Percentiles rank a stretch among this genome's conserved stretches.
phyloP scores from a whole-genome alignment of 2,329 filamentous ascomycete species.

The Pleoardoris graminearum region DNA sequence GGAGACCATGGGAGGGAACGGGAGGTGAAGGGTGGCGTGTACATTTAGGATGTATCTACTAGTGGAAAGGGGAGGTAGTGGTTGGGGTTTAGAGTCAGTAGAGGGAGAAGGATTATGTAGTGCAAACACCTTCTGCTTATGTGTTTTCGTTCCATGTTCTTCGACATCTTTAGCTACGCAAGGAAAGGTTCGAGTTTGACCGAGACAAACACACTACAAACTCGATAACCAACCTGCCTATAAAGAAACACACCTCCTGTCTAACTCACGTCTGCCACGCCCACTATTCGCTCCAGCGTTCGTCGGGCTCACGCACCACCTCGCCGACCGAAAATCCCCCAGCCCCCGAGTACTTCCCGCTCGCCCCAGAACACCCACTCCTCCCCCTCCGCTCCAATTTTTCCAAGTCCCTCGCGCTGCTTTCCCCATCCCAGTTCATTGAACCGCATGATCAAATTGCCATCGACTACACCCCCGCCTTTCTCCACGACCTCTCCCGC shows the following conservation, averaged over 20 bases:
- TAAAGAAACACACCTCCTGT: no score
- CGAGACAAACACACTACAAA: no score
- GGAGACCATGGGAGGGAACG: background rate
- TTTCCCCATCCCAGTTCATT: constrained; percentile 73
- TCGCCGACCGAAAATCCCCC: constrained; percentile 56
- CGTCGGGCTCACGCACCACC: no score
- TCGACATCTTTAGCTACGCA: background rate
- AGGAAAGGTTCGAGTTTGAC: background rate
- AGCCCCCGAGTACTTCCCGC: constrained; percentile 66
- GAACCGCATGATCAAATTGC: constrained; percentile 73
- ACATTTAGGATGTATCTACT: background rate
- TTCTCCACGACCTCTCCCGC: constrained; percentile 46
- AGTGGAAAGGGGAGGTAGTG: background rate
- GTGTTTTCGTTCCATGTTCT: background rate
- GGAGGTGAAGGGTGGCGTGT: background rate
- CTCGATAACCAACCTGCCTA: no score
- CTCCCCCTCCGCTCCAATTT: constrained; percentile 68
- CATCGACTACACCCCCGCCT: constrained; percentile 68
- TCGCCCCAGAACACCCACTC: constrained; percentile 71
- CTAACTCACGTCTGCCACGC: no score
- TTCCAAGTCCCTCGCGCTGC: constrained; percentile 70
- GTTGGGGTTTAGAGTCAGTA: background rate
- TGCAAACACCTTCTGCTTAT: background rate
- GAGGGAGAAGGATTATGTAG: background rate
- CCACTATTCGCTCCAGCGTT: no score